Conservation (phyloP, 228 moss, liverwort and hornwort species). For the Sphagnum fallax region DNA sequence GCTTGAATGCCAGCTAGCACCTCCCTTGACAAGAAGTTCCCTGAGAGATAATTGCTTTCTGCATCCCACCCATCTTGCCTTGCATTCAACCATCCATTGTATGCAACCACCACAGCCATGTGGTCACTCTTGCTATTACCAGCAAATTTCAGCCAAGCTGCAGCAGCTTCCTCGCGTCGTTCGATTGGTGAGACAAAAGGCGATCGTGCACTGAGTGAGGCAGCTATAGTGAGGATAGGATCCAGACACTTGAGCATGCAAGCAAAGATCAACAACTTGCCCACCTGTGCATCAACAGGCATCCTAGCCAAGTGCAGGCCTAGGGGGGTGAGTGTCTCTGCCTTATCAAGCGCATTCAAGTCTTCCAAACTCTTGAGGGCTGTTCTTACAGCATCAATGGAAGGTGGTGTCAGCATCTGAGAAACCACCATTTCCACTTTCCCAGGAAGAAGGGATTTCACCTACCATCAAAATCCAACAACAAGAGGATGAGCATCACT, state of each 20-base stretch:
- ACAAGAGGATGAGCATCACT: too few species aligned
- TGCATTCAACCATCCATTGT: constrained; percentile 46
- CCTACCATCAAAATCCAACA: constrained; percentile 18
- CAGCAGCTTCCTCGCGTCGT: constrained; percentile 44
- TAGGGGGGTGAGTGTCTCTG: constrained; percentile 58
- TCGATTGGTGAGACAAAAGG: constrained; percentile 50
- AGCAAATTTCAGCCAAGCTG: constrained; percentile 29
- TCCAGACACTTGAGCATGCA: constrained; percentile 59
- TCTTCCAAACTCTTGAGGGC: constrained; percentile 66
- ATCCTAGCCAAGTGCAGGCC: constrained; percentile 65
- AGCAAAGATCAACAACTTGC: constrained; percentile 56
- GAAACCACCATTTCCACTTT: constrained; percentile 50
- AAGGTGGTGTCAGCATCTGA: constrained; percentile 62
- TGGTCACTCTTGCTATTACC: constrained; percentile 59
- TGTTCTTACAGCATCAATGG: constrained; percentile 38
- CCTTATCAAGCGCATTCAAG: constrained; percentile 56
- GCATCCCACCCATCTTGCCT: constrained; percentile 36
- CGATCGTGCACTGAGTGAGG: constrained; percentile 50
- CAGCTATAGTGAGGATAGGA: constrained; percentile 51
- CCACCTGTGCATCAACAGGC: constrained; percentile 58
- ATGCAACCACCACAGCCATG: constrained; percentile 41
- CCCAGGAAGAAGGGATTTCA: constrained; percentile 56
- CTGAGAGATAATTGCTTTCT: constrained; percentile 50
- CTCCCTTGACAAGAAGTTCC: constrained; percentile 61
- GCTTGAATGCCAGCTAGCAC: constrained; percentile 60